Conservation (phyloP, 148 eudicot species). For the Rhododendron ovatum region DNA sequence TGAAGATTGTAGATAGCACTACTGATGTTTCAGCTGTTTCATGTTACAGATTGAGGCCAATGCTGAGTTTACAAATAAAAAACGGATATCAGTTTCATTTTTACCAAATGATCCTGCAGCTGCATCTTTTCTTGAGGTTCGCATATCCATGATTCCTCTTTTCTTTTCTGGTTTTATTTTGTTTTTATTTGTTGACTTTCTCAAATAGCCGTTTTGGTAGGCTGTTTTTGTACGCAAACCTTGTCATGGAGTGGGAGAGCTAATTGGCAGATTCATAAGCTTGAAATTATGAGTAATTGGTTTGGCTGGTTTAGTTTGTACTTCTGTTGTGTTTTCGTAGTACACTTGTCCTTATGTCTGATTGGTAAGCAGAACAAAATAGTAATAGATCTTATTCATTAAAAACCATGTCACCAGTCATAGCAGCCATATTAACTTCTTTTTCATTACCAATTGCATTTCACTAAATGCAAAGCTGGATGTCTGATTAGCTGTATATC, state of each 20-base stretch:
- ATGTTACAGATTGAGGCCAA: slow-evolving; percentile 74
- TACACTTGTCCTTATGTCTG: not conserved
- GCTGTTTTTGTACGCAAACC: not conserved
- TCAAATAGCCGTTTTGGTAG: not conserved
- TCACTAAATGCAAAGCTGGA: not conserved
- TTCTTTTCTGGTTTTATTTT: not conserved
- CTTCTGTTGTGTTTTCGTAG: not conserved
- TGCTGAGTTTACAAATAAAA: slow-evolving; percentile 64
- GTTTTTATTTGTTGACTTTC: not conserved
- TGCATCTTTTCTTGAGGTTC: slow-evolving; percentile 72
- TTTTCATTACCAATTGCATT: not conserved
- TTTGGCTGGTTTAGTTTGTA: not conserved
- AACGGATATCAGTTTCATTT: slow-evolving; percentile 53
- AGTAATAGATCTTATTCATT: not conserved
- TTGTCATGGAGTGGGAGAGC: not conserved
- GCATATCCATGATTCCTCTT: slow-evolving; percentile 9
- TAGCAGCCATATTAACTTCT: not conserved
- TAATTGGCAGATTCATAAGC: not conserved
- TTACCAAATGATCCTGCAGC: slow-evolving; percentile 87
- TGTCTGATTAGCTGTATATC: not conserved
- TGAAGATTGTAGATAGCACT: not conserved
- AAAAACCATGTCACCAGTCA: not conserved
- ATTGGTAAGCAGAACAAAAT: not conserved
- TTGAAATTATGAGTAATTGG: not conserved
- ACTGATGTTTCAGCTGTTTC: not conserved